Evolutionary conservation across 1,139 yeast species (phyloP), one percentile per base, ranked within the genome.

Genomic region (Waltiozyma sp.): DNA sequence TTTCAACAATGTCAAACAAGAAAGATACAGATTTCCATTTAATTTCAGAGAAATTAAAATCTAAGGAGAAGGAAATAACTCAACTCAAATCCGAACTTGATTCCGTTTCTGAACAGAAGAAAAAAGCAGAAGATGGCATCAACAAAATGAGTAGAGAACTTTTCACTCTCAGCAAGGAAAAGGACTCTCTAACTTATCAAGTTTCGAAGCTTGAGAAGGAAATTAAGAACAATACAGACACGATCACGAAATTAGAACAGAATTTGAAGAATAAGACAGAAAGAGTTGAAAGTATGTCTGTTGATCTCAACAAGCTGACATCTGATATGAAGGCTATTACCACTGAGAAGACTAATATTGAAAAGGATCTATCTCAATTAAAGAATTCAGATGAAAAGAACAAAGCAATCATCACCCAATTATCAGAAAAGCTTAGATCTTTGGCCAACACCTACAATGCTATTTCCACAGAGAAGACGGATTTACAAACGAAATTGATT

Each of bases 101-200:
- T 8, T 46, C 55, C 2, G 49, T 69, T 1, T 69, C 68, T 16
- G 61, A 63, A 31, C 76, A 74, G 10, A 84, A 82, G 53, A 69
- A 71, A 24, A 82, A 77, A 49, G 85, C 91, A 1, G 96, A 89
- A 54, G 80, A 77, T 48, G 96, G 95, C 6, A 81, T 89, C 45
- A 89, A 87, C 58, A 87, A 87, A 53, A 86, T 89, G 95, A 83
- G 82, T 46, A 69, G 91, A 39, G 96, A 88, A 50, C 65, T 89
- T 35, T 75, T 87, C 58, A 74, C 73, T 38, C 64, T 87, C 38
- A 72, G 78, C 1, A 76, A 76, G 46, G 78, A 77, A 33, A 80
- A 80, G 47, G 75, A 71, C 2, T 73, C 72, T 1, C 54, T 71
- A 2, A 82, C 77, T 41, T 66, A 66, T 38, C 64, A 64, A 14